Conservation (phyloP, 2,329 filamentous ascomycete species). For the Dryadomyces quercivorus region DNA sequence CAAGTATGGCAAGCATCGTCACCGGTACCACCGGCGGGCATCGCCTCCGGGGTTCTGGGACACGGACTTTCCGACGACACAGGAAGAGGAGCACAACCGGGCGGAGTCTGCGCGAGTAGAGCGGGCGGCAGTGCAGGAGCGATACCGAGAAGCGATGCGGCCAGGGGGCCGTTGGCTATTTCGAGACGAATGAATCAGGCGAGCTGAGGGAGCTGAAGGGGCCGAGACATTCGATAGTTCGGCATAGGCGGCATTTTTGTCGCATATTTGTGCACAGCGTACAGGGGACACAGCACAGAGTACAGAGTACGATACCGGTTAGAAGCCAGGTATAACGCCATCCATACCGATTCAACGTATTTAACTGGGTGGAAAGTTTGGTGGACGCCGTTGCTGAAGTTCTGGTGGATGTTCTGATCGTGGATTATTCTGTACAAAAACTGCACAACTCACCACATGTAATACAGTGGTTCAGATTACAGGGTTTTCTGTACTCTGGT, state of each 20-base stretch:
- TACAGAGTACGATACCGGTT: no score
- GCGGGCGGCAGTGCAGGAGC: slow-evolving; percentile 52
- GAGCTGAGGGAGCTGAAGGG: background rate
- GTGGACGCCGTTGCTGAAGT: no score
- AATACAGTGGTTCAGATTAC: no score
- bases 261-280: no score
- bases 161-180: slow-evolving; percentile 69
- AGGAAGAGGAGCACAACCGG: slow-evolving; percentile 58
- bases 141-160: slow-evolving; percentile 72
- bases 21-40: slow-evolving; percentile 55
- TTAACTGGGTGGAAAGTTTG: no score
- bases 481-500: no score
- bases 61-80: slow-evolving; percentile 77
- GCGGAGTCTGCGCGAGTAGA: slow-evolving; percentile 53
- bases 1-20: slow-evolving; percentile 63
- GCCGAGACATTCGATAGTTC: background rate
- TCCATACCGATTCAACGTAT: no score
- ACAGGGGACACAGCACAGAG: no score
- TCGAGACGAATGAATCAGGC: slow-evolving; percentile 51
- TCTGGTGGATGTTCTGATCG: no score
- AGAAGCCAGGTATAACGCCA: no score
- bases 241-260: background rate
- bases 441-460: no score
- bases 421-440: no score
- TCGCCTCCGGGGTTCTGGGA: slow-evolving; percentile 88